Evolutionary conservation across 257 asterid genomes (phyloP).

Genomic region (Handroanthus guayacan): DNA sequence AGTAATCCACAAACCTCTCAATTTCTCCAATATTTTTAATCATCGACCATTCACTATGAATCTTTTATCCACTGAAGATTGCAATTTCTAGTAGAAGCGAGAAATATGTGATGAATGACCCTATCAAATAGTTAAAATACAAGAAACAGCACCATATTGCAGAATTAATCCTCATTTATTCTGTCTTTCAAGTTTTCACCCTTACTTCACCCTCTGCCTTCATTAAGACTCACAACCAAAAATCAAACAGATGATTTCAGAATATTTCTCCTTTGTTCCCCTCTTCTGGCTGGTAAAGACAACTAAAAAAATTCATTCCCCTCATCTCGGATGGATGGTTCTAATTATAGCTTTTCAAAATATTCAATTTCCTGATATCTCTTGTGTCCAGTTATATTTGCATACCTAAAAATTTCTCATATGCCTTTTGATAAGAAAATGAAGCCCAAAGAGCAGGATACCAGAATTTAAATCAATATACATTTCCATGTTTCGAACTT

Average conservation of each 20-base stretch:
- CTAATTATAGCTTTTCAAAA: background rate
- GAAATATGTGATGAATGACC: background rate
- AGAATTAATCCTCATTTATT: background rate
- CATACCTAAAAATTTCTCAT: background rate
- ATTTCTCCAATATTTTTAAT: background rate
- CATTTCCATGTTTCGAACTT: background rate
- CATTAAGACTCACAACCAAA: background rate
- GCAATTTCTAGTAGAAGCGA: background rate
- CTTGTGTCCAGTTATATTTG: background rate
- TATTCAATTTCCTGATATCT: background rate
- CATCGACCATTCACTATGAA: background rate
- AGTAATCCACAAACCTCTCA: background rate
- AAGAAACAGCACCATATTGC: background rate
- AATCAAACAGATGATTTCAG: background rate
- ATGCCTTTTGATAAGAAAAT: background rate
- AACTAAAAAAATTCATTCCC: background rate
- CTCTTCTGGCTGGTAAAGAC: background rate
- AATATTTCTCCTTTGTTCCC: background rate
- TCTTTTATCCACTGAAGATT: background rate
- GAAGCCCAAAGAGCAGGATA: constrained; percentile 3
- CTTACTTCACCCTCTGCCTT: background rate
- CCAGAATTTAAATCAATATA: background rate
- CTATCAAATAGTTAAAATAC: background rate
- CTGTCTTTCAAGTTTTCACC: background rate
- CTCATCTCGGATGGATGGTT: background rate